phyloP scores from a whole-genome alignment of 345 rosid species.

The Iberis pinnata region DNA sequence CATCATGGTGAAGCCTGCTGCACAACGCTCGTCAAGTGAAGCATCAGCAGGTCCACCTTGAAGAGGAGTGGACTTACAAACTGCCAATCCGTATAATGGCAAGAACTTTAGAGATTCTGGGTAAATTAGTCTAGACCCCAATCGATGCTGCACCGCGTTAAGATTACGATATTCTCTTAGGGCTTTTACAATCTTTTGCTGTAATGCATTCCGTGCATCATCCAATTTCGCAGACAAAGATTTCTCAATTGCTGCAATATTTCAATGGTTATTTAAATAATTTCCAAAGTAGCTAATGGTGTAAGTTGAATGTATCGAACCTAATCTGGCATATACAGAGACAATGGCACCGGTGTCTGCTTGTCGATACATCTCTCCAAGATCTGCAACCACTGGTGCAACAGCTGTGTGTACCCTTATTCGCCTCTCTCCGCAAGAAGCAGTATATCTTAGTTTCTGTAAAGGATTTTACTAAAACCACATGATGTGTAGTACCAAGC shows the following conservation, averaged over 20 bases:
- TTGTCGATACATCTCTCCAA: constrained; percentile 91
- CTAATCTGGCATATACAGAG: constrained; percentile 78
- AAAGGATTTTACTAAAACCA: constrained; percentile 36
- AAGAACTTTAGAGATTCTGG: constrained; percentile 85
- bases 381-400: constrained; percentile 84
- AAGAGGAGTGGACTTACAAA: constrained; percentile 76
- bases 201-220: constrained; percentile 75
- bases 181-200: constrained; percentile 80
- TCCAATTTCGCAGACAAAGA: constrained; percentile 79
- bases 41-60: constrained; percentile 87
- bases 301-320: constrained; percentile 35
- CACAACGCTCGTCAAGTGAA: constrained; percentile 86
- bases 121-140: constrained; percentile 89
- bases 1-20: constrained; percentile 94
- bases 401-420: constrained; percentile 93
- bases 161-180: constrained; percentile 88
- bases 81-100: constrained; percentile 77
- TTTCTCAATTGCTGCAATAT: constrained; percentile 85
- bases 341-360: constrained; percentile 90
- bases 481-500: constrained; percentile 10
- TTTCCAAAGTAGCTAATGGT: constrained; percentile 18
- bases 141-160: constrained; percentile 84
- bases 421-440: constrained; percentile 99
- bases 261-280: constrained; percentile 18
- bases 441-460: constrained; percentile 70